Base-by-base conservation (phyloP, 1,284 basidiomycete genomes). In the Microbotryum violaceum region DNA sequence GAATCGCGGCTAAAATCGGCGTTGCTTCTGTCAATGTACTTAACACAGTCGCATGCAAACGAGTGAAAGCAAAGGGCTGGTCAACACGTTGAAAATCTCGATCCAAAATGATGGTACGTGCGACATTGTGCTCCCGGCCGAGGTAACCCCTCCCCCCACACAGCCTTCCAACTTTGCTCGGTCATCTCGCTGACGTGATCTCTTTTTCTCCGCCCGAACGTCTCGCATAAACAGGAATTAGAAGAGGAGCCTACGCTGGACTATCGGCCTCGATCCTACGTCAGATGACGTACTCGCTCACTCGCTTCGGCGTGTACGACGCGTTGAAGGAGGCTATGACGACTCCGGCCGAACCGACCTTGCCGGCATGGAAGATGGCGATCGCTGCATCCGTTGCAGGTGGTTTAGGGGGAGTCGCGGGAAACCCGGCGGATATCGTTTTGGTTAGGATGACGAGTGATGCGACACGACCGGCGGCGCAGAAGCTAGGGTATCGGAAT, bases 271-370 rank as follows among this genome's bases (percentile, higher is more conserved):
- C 91, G 33, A 86, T 90, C 82, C 77, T 93, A 72, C 83, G 91
- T 44, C 91, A 94, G 77, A 90, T 93, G 90, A 89, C 86, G 53
- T 93, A 93, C 77, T 91, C 88, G 51, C 79, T 93, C 74, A 91
- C 89, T 73, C 83, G 91, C 18, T 94, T 94, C 79, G 92, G 90
- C 81, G 88, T 89, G 25, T 93, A 93, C 76, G 91, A 94, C 70
- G 86, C 88, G 77, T 86, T 87, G 74, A 93, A 93, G 80, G 88
- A 86, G 77, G 69, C 84, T 6, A 70, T 92, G n/a, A 37, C 58
- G 6, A 29, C 48, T 23, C 49, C 53, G 7, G 73, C 73, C 23
- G 50, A 59, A 23, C 14, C 49, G 6, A 54, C 55, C 6, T 45
- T 71, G 5, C 85, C 87, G 0, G 82, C 87, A 5, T 91, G 85